Conservation (phyloP, 139 green algal species). For the Picochlorum sp. region DNA sequence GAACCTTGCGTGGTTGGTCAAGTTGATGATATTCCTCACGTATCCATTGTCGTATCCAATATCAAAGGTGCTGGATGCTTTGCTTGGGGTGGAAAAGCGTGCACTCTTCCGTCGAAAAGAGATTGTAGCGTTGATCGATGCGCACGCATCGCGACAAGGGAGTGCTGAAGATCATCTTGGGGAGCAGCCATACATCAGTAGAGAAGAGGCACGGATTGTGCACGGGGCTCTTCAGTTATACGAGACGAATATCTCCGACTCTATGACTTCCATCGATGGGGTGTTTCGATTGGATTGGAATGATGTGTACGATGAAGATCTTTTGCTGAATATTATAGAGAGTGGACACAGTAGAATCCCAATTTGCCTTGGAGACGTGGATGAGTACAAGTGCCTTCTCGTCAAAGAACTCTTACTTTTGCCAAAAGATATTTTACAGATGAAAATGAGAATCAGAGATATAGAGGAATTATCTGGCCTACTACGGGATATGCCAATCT, state of each 20-base stretch:
- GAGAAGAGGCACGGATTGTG: conserved; percentile 57
- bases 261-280: conserved; percentile 84
- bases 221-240: conserved; percentile 80
- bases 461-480: neutral
- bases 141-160: conserved; percentile 37
- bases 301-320: conserved; percentile 49
- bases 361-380: conserved; percentile 47
- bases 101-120: conserved; percentile 60
- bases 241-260: conserved; percentile 54
- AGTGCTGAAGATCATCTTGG: conserved; percentile 48
- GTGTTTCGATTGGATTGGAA: conserved; percentile 70
- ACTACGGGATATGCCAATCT: conserved; percentile 14
- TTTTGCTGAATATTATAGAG: conserved; percentile 50
- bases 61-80: conserved; percentile 70
- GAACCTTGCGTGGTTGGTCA: conserved; percentile 65
- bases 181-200: conserved; percentile 35
- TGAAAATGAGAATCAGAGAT: conserved; percentile 26
- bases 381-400: conserved; percentile 33
- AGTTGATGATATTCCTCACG: conserved; percentile 50
- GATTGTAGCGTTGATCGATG: conserved; percentile 78
- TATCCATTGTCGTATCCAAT: conserved; percentile 63
- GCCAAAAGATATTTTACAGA: conserved; percentile 4
- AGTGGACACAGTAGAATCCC: conserved; percentile 72
- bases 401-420: conserved; percentile 74
- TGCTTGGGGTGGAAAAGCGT: conserved; percentile 61